Conservation (phyloP, 108 stramenopile species). For the Skeletonema costatum region DNA sequence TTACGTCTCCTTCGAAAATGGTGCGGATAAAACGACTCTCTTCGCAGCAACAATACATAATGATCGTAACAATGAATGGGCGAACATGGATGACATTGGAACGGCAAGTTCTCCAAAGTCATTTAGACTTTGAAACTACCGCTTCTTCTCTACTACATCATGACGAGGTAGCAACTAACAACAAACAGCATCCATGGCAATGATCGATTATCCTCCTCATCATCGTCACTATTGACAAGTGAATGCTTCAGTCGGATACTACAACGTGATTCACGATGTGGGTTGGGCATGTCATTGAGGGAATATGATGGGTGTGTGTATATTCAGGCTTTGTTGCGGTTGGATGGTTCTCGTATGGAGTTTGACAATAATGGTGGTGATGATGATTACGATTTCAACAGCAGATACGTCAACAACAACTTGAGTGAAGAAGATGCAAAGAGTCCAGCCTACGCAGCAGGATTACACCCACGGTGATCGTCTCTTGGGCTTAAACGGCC, state of each 20-base stretch:
- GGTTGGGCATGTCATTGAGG: conserved; percentile 75
- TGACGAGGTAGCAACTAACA: background rate
- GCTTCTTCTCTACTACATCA: conserved; percentile 1
- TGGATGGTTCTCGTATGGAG: conserved; percentile 39
- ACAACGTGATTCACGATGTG: conserved; percentile 47
- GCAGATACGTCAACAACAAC: background rate
- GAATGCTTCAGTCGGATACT: conserved; percentile 32
- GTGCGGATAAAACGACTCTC: conserved; percentile 4
- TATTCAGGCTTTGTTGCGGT: conserved; percentile 49
- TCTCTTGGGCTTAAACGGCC: conserved; percentile 80
- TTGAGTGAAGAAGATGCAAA: conserved; percentile 5
- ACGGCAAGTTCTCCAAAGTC: conserved; percentile 14
- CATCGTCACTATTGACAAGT: conserved; percentile 8
- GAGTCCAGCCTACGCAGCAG: conserved; percentile 59
- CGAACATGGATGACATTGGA: conserved; percentile 28
- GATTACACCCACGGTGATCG: conserved; percentile 66
- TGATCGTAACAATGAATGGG: background rate
- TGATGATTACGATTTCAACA: background rate
- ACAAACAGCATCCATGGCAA: background rate
- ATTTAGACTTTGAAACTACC: conserved; percentile 13
- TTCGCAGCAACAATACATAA: background rate
- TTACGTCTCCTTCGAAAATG: conserved; percentile 25
- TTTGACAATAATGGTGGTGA: background rate
- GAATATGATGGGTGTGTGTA: conserved; percentile 50
- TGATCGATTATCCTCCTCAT: background rate